A percentile compares a stretch with the other conserved stretches of the same genome.
Conservation (phyloP, 192 early-diverging fungal species). For the Gamsiella multidivaricata region DNA sequence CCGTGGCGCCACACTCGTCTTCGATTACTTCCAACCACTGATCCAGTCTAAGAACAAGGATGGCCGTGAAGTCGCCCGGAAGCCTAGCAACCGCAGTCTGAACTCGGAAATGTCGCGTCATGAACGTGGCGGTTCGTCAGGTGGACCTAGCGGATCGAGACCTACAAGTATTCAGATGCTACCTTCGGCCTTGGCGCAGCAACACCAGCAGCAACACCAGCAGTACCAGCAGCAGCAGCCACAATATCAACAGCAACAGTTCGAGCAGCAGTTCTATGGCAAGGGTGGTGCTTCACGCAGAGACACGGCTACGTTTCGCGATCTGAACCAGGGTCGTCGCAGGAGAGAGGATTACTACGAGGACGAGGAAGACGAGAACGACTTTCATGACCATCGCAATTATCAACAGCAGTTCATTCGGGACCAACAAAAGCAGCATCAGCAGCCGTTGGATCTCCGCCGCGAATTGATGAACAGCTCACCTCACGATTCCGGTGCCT, state of each 20-base stretch:
- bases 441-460: conserved; percentile 32
- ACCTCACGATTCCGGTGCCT: conserved; percentile 41
- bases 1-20: conserved; percentile 61
- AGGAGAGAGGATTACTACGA: conserved; percentile 15
- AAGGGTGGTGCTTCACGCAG: conserved; percentile 31
- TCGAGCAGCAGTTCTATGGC: conserved; percentile 44
- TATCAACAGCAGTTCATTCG: conserved; percentile 8
- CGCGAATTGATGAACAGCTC: conserved; percentile 40
- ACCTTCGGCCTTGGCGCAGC: conserved; percentile 33
- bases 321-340: conserved; percentile 28
- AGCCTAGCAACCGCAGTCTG: conserved; percentile 32
- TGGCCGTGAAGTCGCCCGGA: conserved; percentile 46
- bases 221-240: conserved; percentile 42
- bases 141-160: conserved; percentile 17
- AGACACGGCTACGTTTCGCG: conserved; percentile 35
- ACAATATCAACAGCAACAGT: conserved; percentile 41
- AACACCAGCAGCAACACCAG: conserved; percentile 44
- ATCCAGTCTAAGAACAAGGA: conserved; percentile 51
- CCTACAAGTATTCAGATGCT: conserved; percentile 36
- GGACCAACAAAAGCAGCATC: conserved; percentile 5
- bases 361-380: conserved; percentile 26
- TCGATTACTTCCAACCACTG: conserved; percentile 56
- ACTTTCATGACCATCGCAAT: conserved; percentile 1
- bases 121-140: conserved; percentile 16
- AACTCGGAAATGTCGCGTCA: conserved; percentile 38